phyloP scores from a whole-genome alignment of 2,329 filamentous ascomycete genomes.

The Xylariaceae sp. region DNA sequence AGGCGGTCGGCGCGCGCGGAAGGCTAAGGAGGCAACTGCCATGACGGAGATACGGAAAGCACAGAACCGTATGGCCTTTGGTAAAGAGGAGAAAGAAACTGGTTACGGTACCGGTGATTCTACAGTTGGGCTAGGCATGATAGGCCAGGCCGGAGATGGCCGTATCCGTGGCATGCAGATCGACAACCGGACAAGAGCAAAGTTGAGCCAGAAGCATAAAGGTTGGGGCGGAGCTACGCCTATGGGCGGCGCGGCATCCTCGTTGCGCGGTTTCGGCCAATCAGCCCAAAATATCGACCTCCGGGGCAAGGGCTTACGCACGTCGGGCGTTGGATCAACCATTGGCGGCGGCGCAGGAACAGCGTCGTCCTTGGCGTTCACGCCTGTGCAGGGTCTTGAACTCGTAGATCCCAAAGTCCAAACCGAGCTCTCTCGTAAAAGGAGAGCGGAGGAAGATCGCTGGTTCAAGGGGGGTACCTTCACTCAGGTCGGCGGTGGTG shows the following conservation, averaged over 20 bases:
- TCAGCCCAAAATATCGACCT: constrained; percentile 62
- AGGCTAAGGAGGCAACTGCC: constrained; percentile 93
- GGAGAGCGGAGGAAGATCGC: constrained; percentile 88
- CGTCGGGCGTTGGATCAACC: constrained; percentile 74
- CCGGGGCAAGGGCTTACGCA: constrained; percentile 72
- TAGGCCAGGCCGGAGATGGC: constrained; percentile 84
- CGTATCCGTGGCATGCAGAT: constrained; percentile 83
- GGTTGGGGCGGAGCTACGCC: constrained; percentile 80
- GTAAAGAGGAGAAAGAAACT: constrained; percentile 90
- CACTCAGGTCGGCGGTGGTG: constrained; percentile 64
- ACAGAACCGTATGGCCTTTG: constrained; percentile 93
- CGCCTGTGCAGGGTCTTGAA: constrained; percentile 89
- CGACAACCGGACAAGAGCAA: constrained; percentile 88
- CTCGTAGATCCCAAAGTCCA: constrained; percentile 90
- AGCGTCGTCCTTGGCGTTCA: constrained; percentile 85
- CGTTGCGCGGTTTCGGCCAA: constrained; percentile 72
- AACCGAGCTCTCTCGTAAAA: constrained; percentile 81
- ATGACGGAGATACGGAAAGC: constrained; percentile 96
- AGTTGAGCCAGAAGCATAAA: constrained; percentile 90
- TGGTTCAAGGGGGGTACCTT: constrained; percentile 99
- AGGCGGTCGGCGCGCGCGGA: constrained; percentile 81
- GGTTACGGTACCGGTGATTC: constrained; percentile 84
- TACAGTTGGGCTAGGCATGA: constrained; percentile 90
- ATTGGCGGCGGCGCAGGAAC: constrained; percentile 66
- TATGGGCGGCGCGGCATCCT: constrained; percentile 67